Conservation (phyloP, 805 yeast species). For the Yamadazyma sp. region DNA sequence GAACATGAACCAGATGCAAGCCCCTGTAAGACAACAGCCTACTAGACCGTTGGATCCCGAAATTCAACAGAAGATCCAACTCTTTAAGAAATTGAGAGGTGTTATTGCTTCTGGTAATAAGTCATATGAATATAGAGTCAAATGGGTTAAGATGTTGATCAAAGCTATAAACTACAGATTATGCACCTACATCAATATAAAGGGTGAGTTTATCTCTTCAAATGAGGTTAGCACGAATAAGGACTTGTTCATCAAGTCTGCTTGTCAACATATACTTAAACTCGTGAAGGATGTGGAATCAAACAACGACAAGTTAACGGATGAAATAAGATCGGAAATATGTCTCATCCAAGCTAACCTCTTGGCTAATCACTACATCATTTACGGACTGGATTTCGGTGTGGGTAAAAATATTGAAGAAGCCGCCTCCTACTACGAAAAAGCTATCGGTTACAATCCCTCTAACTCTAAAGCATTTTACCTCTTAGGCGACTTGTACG, state of each 20-base stretch:
- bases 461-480: slow-evolving; percentile 33
- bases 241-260: slow-evolving; percentile 37
- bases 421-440: slow-evolving; percentile 32
- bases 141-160: slow-evolving; percentile 45
- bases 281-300: slow-evolving; percentile 33
- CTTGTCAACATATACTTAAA: slow-evolving; percentile 37
- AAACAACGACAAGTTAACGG: slow-evolving; percentile 18
- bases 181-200: slow-evolving; percentile 42
- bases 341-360: slow-evolving; percentile 39
- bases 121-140: slow-evolving; percentile 38
- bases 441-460: slow-evolving; percentile 32
- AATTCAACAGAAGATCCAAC: slow-evolving; percentile 32
- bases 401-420: slow-evolving; percentile 26
- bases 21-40: neutral
- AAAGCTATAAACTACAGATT: slow-evolving; percentile 38
- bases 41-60: slow-evolving; percentile 20
- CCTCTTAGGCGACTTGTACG: slow-evolving; percentile 41
- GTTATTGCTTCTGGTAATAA: slow-evolving; percentile 44
- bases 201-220: slow-evolving; percentile 35
- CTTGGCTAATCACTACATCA: slow-evolving; percentile 33
- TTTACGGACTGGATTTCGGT: slow-evolving; percentile 38
- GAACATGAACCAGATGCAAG: neutral
- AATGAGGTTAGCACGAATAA: slow-evolving; percentile 34
- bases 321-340: slow-evolving; percentile 27
- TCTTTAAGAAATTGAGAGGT: slow-evolving; percentile 32